Percentiles rank a stretch among this genome's conserved stretches.
Conservation (phyloP, 2,329 filamentous ascomycete genomes). For the Fusarium sp. region DNA sequence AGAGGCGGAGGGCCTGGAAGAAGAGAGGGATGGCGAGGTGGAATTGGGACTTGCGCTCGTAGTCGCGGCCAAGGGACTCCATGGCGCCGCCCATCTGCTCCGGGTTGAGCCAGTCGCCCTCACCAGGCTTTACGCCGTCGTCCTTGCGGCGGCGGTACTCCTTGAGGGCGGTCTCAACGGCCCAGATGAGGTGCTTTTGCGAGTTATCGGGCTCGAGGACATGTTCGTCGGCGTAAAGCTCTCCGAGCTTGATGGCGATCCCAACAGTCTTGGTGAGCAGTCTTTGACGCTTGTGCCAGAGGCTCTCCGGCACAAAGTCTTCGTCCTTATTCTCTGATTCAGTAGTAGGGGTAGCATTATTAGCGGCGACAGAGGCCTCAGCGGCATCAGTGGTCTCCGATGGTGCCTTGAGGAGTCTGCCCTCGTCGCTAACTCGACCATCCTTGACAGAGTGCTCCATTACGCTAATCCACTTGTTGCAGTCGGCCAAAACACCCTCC, state of each 20-base stretch:
- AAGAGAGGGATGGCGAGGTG: constrained; percentile 88
- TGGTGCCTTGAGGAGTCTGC: constrained; percentile 45
- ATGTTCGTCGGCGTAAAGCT: constrained; percentile 82
- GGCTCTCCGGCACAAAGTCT: constrained; percentile 54
- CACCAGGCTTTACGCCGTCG: constrained; percentile 76
- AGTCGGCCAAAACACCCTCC: constrained; percentile 80
- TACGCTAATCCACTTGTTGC: constrained; percentile 68
- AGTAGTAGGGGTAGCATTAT: constrained; percentile 15
- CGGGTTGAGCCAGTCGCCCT: constrained; percentile 76
- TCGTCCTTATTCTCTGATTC: constrained; percentile 43
- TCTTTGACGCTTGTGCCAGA: constrained; percentile 71
- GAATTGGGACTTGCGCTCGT: constrained; percentile 78
- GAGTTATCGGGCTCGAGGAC: constrained; percentile 79
- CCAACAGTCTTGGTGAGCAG: constrained; percentile 80
- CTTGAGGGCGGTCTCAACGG: constrained; percentile 81
- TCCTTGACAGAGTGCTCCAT: constrained; percentile 64
- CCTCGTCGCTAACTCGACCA: constrained; percentile 57
- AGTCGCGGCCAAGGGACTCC: constrained; percentile 81
- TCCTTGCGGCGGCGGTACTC: constrained; percentile 77
- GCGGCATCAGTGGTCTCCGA: constrained; percentile 16
- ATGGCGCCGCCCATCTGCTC: constrained; percentile 80
- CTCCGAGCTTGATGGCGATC: constrained; percentile 85
- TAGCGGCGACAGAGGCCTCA: neutral
- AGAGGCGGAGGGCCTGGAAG: constrained; percentile 82
- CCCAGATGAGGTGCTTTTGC: constrained; percentile 79